Evolutionary conservation across 2,329 filamentous ascomycete species (phyloP).

Genomic region (Lecanoromycetidae sp.): DNA sequence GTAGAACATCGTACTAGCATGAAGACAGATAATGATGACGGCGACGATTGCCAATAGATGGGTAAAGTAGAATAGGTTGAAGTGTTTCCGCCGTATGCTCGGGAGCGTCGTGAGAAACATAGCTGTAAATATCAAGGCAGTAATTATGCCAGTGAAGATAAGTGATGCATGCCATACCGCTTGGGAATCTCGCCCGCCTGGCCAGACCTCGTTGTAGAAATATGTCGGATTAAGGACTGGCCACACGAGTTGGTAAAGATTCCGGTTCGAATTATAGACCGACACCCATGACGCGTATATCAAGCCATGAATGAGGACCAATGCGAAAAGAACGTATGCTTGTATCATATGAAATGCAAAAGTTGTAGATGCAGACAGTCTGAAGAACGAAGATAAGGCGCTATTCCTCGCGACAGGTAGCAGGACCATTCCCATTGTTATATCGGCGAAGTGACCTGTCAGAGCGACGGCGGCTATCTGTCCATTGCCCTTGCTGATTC

Average conservation of each 20-base stretch:
- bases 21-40: constrained; percentile 21
- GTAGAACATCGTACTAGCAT: constrained; percentile 24
- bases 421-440: constrained; percentile 24
- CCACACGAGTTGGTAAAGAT: constrained; percentile 12
- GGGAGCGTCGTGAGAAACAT: constrained; percentile 21
- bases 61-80: constrained; percentile 24
- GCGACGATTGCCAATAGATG: constrained; percentile 20
- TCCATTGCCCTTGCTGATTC: constrained; percentile 16
- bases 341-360: constrained; percentile 21
- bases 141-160: constrained; percentile 20
- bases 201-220: constrained; percentile 21
- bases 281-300: constrained; percentile 21
- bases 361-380: constrained; percentile 21
- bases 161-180: constrained; percentile 22
- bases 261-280: constrained; percentile 15
- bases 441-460: constrained; percentile 21
- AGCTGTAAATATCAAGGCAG: constrained; percentile 19
- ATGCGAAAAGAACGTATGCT: constrained; percentile 19
- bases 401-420: constrained; percentile 22
- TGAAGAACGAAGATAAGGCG: constrained; percentile 23
- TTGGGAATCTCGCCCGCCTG: constrained; percentile 19
- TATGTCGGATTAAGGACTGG: constrained; percentile 23
- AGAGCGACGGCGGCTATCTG: constrained; percentile 21
- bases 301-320: constrained; percentile 20
- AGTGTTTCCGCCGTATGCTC: constrained; percentile 19